Evolutionary conservation across 495 filamentous ascomycete genomes (phyloP).

Genomic region (Aspergillus sclerotiicarbonarius): DNA sequence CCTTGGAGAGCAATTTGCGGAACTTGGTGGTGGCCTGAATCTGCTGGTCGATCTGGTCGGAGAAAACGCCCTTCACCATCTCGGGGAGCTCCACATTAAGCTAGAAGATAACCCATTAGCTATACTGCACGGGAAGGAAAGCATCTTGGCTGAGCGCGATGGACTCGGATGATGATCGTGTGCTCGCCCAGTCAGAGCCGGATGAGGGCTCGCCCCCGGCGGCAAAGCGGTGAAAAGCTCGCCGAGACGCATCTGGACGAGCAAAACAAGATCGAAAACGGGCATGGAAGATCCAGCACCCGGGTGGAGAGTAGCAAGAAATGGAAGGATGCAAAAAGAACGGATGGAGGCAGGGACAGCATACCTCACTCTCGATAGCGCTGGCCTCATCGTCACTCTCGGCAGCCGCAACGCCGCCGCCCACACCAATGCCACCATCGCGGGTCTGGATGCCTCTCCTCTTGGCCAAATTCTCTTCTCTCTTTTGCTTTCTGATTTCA

Average conservation of each 20-base stretch:
- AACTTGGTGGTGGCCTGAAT: conserved; percentile 99
- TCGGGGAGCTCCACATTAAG: conserved; percentile 95
- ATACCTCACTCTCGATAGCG: conserved; percentile 94
- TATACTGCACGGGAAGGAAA: conserved; percentile 2
- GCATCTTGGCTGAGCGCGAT: not conserved
- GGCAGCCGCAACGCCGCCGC: conserved; percentile 72
- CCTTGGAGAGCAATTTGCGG: conserved; percentile 94
- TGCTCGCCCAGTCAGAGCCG: conserved; percentile 13
- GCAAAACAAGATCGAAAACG: conserved; percentile 3
- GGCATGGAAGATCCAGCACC: conserved; percentile 11
- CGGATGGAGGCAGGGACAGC: conserved; percentile 32
- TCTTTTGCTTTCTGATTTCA: conserved; percentile 96
- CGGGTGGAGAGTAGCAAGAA: not conserved
- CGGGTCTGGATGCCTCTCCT: conserved; percentile 84
- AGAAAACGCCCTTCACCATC: conserved; percentile 98
- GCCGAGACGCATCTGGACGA: not conserved
- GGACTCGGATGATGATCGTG: conserved; percentile 10
- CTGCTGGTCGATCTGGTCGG: conserved; percentile 95
- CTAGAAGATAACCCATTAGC: conserved; percentile 55
- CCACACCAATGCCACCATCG: conserved; percentile 70
- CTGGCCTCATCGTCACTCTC: conserved; percentile 97
- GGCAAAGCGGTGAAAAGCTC: conserved; percentile 44
- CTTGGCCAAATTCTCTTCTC: conserved; percentile 98
- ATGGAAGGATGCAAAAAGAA: conserved; percentile 5
- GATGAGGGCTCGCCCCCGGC: conserved; percentile 23